Evolutionary conservation across 2,329 filamentous ascomycete genomes (phyloP), one percentile per base, ranked within the genome.

Genomic region (Aspergillus melleus): DNA sequence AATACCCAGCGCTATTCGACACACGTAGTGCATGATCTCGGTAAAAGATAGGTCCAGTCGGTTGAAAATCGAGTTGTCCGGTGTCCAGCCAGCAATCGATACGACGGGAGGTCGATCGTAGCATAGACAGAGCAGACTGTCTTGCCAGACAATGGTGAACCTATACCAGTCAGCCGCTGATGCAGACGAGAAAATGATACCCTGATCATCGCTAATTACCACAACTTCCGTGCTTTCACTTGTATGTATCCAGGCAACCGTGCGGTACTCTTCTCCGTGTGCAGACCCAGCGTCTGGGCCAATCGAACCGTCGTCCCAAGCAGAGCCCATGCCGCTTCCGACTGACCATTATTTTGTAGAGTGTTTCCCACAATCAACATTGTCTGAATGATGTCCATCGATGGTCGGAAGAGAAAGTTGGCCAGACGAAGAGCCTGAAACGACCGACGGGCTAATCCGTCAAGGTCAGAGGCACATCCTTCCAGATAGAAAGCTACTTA

Each of bases 351-450:
- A 19, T 74, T 72, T 22, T 73, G 70, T 8, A 73, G 29, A 1
- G 68, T 83, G 62, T 86, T 84, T 22, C 83, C 82, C 2, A 86
- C 78, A 5, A 86, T 81, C 2, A 86, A 72, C 11, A 86, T 74
- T 0, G 83, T 80, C 67, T 86, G 83, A 29, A 86, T 83, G 53
- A 79, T 83, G 57, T 86, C 82, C 39, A 85, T 65, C 2, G 80
- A 82, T 6, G 83, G 81, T 49, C 83, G 79, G 2, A 84, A 85
- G 1, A 86, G 72, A 65, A 86, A 86, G 60, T 86, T 86, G 3
- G 82, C 82, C 58, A 86, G 80, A 1, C 84, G 80, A 2, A 86
- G 74, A 61, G 83, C 84, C 62, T 86, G 83, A 57, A 72, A 72
- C 5, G 67, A 72, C 3, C 67, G 65, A n/a, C 67, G 68, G 14